These are phyloP conservation scores for Chlorella sp. DNA, from an alignment of 139 green algal genomes.

Conservation along the genomic window DNA sequence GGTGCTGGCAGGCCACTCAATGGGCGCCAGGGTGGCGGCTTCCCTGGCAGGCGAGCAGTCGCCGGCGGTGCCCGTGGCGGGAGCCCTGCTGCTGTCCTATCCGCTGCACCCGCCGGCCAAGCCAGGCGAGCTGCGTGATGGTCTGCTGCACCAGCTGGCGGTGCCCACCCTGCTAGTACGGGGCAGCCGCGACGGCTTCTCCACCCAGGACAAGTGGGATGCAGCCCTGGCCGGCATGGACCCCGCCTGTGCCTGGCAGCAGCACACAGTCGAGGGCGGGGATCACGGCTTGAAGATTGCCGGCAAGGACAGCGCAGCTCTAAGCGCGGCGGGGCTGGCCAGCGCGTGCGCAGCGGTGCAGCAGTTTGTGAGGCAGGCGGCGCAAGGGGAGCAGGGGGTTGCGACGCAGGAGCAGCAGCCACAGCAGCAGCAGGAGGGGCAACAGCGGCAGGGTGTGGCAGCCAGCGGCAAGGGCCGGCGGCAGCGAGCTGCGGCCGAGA, in stretches of 20 bases:
- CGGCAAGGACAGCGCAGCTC: neutral
- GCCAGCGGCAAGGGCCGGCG: too few species aligned
- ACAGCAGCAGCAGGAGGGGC: neutral
- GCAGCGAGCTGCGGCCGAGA: too few species aligned
- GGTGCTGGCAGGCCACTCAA: slow-evolving; percentile 29
- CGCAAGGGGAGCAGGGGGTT: neutral
- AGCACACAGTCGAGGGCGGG: slow-evolving; percentile 46
- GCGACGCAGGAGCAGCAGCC: neutral
- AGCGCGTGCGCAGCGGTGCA: neutral
- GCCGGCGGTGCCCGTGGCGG: neutral
- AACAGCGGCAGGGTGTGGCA: neutral
- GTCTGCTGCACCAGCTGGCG: slow-evolving; percentile 41
- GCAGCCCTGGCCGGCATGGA: slow-evolving; percentile 25
- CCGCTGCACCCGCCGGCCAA: slow-evolving; percentile 62
- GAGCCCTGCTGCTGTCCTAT: slow-evolving; percentile 53
- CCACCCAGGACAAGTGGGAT: slow-evolving; percentile 28
- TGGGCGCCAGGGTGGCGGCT: slow-evolving; percentile 30
- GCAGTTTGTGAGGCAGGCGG: neutral
- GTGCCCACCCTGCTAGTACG: slow-evolving; percentile 58
- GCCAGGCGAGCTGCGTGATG: slow-evolving; percentile 45
- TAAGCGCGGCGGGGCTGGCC: neutral
- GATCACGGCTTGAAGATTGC: slow-evolving; percentile 41
- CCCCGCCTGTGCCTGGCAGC: neutral
- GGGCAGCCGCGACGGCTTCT: slow-evolving; percentile 57
- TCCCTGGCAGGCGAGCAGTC: neutral